A percentile compares a stretch with the other conserved stretches of the same genome.
These are phyloP conservation scores for Trametes sp. DNA, from an alignment of 1,284 basidiomycete genomes.

Conservation along the genomic window DNA sequence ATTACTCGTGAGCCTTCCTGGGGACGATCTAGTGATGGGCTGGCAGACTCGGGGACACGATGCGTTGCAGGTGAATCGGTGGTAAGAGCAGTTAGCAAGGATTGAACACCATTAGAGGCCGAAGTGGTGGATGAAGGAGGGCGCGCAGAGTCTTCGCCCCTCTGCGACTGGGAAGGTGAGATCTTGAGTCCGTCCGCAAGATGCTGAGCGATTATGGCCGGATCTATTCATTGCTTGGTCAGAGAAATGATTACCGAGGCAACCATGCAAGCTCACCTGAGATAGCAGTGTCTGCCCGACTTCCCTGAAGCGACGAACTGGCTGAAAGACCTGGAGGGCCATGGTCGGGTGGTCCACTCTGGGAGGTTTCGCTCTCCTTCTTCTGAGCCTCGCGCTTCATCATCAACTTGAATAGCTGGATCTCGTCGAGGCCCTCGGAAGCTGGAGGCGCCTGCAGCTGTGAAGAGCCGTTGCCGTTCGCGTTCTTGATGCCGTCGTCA, in stretches of 20 bases:
- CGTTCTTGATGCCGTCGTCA: slow-evolving; percentile 38
- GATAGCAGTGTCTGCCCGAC: slow-evolving; percentile 1
- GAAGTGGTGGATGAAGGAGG: slow-evolving; percentile 8
- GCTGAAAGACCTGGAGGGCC: slow-evolving; percentile 24
- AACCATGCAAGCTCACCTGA: slow-evolving; percentile 16
- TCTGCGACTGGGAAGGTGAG: slow-evolving; percentile 3
- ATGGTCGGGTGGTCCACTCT: slow-evolving; percentile 24
- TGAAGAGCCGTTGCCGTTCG: slow-evolving; percentile 32
- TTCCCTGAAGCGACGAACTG: slow-evolving; percentile 23
- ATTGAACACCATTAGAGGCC: background rate
- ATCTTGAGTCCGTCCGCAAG: slow-evolving; percentile 10
- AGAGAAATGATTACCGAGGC: background rate
- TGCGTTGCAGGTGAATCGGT: slow-evolving; percentile 9
- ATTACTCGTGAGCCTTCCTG: slow-evolving; percentile 42
- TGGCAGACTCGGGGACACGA: slow-evolving; percentile 24
- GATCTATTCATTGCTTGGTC: slow-evolving; percentile 11
- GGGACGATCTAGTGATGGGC: slow-evolving; percentile 32
- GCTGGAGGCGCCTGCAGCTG: slow-evolving; percentile 29
- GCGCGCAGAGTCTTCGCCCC: slow-evolving; percentile 18
- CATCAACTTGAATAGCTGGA: slow-evolving; percentile 85
- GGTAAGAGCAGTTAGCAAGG: slow-evolving; percentile 11
- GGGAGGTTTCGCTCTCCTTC: slow-evolving; percentile 53
- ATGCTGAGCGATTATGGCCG: slow-evolving; percentile 13
- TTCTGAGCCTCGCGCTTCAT: slow-evolving; percentile 86
- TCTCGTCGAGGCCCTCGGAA: slow-evolving; percentile 70